A percentile compares a stretch with the other conserved stretches of the same genome.
Evolutionary conservation across 257 asterid genomes (phyloP).

Genomic region (Solanum corneliomulleri): DNA sequence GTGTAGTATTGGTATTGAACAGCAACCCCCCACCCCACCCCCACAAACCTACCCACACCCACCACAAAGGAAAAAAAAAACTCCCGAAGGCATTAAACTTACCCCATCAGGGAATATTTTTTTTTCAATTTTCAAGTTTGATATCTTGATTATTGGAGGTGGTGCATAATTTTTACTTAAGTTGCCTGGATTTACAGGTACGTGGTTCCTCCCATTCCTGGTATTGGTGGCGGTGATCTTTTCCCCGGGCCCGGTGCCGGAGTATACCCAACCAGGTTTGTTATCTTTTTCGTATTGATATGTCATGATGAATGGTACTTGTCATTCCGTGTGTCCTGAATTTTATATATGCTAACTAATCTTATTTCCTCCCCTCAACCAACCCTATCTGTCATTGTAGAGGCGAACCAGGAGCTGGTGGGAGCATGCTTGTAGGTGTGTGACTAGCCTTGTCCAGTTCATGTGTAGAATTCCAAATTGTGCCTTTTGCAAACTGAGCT

Average conservation of each 20-base stretch:
- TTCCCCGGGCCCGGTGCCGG: constrained; percentile 73
- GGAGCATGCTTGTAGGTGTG: constrained; percentile 70
- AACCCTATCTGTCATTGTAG: constrained; percentile 1
- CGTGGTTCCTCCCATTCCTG: constrained; percentile 45
- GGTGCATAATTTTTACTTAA: neutral
- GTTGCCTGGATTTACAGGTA: constrained; percentile 14
- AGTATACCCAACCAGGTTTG: constrained; percentile 60
- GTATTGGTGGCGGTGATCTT: constrained; percentile 39
- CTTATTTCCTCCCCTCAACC: neutral
- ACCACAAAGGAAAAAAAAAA: too few species aligned
- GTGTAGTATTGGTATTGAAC: too few species aligned
- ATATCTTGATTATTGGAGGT: neutral
- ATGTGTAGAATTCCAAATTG: neutral
- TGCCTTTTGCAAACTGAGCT: neutral
- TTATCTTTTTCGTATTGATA: neutral
- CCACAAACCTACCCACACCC: too few species aligned
- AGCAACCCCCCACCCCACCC: too few species aligned
- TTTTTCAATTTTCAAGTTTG: neutral
- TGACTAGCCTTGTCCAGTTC: neutral
- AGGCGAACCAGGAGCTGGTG: constrained; percentile 44
- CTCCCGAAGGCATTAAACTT: neutral
- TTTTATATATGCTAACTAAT: neutral
- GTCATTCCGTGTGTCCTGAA: neutral
- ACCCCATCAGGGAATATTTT: neutral
- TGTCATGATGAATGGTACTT: neutral